These are phyloP conservation scores for Dactylella cylindrospora DNA, from an alignment of 2,329 filamentous ascomycete species.

Conservation along the genomic window DNA sequence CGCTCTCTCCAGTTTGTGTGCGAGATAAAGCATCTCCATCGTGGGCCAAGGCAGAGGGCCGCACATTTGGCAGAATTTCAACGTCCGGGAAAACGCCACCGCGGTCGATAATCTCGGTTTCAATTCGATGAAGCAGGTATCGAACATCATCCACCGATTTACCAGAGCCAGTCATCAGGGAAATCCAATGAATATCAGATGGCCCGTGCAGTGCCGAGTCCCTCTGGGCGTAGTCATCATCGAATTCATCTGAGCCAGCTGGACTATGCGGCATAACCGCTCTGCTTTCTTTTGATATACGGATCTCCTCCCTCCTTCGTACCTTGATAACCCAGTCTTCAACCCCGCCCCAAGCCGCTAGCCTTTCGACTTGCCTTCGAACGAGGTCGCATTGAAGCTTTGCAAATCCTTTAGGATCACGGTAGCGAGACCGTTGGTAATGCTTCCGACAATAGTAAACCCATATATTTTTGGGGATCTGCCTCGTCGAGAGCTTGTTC, in stretches of 20 bases:
- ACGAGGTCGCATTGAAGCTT: conserved; percentile 66
- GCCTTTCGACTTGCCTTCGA: conserved; percentile 62
- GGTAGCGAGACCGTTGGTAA: conserved; percentile 74
- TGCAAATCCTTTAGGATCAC: conserved; percentile 64
- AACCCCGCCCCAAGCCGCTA: conserved; percentile 65
- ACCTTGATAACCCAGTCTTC: conserved; percentile 64
- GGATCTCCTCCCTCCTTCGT: conserved; percentile 65
- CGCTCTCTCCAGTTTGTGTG: conserved; percentile 1
- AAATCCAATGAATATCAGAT: conserved; percentile 39
- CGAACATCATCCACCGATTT: conserved; percentile 52
- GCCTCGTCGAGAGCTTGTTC: conserved; percentile 74
- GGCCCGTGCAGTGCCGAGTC: conserved; percentile 16
- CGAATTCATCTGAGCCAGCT: conserved; percentile 33
- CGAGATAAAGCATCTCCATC: conserved; percentile 24
- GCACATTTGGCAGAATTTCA: conserved; percentile 52
- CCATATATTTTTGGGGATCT: conserved; percentile 70
- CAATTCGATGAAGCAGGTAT: conserved; percentile 51
- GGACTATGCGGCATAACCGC: conserved; percentile 49
- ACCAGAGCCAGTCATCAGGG: conserved; percentile 49
- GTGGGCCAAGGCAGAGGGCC: conserved; percentile 30
- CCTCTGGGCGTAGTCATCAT: conserved; percentile 23
- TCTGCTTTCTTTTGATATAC: conserved; percentile 56
- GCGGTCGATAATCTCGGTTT: conserved; percentile 50
- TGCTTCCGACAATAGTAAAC: conserved; percentile 78
- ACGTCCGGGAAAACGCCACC: conserved; percentile 53